These are phyloP conservation scores for Astrocystis sublimbata DNA, from an alignment of 495 filamentous ascomycete genomes.

Conservation along the genomic window DNA sequence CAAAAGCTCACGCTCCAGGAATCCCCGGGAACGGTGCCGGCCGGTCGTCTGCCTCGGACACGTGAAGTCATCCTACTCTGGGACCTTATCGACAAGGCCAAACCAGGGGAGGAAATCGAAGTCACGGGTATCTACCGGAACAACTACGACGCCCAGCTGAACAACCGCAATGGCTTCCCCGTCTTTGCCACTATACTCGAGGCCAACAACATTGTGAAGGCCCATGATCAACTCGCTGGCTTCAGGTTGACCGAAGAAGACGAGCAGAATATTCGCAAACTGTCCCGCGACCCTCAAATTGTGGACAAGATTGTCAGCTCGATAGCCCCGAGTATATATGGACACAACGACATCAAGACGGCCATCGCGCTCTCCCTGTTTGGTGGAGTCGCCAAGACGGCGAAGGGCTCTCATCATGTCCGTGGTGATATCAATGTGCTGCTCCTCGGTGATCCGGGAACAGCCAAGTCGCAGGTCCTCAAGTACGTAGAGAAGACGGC, in stretches of 20 bases:
- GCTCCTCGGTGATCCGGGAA: conserved; percentile 95
- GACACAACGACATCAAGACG: conserved; percentile 96
- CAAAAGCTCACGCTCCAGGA: conserved; percentile 98
- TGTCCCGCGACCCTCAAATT: conserved; percentile 87
- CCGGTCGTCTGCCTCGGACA: conserved; percentile 91
- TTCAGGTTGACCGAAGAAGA: conserved; percentile 96
- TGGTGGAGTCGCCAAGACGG: conserved; percentile 89
- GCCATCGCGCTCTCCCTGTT: conserved; percentile 93
- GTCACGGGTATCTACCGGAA: conserved; percentile 97
- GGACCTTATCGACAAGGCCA: conserved; percentile 95
- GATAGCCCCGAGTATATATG: conserved; percentile 96
- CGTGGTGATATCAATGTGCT: conserved; percentile 98
- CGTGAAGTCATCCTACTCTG: conserved; percentile 95
- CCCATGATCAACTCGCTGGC: conserved; percentile 96
- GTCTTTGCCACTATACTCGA: conserved; percentile 98
- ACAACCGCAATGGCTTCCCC: conserved; percentile 98
- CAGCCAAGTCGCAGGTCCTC: conserved; percentile 96
- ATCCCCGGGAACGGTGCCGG: conserved; percentile 94
- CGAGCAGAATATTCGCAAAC: conserved; percentile 83
- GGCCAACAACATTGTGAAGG: conserved; percentile 95
- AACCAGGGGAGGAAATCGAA: conserved; percentile 97
- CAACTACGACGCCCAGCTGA: conserved; percentile 95
- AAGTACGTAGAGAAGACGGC: conserved; percentile 99
- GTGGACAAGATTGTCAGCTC: conserved; percentile 93
- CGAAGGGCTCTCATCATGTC: conserved; percentile 82